Evolutionary conservation across 805 yeast genomes (phyloP).

Genomic region (Torulaspora quercuum): DNA sequence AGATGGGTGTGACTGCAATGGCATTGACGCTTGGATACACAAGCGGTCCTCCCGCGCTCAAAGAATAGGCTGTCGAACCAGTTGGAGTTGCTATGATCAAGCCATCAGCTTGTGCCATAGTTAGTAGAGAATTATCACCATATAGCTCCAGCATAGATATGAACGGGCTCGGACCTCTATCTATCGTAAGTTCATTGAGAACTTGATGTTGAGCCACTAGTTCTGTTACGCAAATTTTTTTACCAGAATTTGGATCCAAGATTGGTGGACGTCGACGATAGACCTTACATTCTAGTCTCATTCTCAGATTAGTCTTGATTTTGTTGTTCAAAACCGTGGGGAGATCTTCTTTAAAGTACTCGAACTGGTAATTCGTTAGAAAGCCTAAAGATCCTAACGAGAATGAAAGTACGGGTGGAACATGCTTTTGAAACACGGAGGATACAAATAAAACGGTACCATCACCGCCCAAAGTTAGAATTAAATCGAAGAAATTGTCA

Average conservation of each 20-base stretch:
- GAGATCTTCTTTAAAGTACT: conserved; percentile 60
- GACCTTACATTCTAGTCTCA: conserved; percentile 84
- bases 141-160: conserved; percentile 85
- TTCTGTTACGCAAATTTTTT: conserved; percentile 35
- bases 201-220: conserved; percentile 64
- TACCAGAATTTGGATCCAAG: conserved; percentile 43
- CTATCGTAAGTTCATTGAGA: conserved; percentile 84
- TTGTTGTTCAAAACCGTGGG: conserved; percentile 62
- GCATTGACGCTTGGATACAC: conserved; percentile 95
- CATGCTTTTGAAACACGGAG: conserved; percentile 74
- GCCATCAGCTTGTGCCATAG: conserved; percentile 94
- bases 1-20: conserved; percentile 88
- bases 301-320: conserved; percentile 71
- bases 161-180: conserved; percentile 91
- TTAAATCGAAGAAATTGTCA: conserved; percentile 60
- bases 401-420: conserved; percentile 90
- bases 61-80: conserved; percentile 92
- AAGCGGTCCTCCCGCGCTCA: conserved; percentile 92
- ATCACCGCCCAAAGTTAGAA: conserved; percentile 92
- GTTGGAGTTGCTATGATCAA: conserved; percentile 91
- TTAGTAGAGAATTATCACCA: conserved; percentile 79
- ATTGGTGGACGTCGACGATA: conserved; percentile 40
- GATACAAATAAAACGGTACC: conserved; percentile 92
- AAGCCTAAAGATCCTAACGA: conserved; percentile 91
- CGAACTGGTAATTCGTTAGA: conserved; percentile 79